Evolutionary conservation across 2,329 filamentous ascomycete species (phyloP), one percentile per base, ranked within the genome.

Genomic region (Colletotrichum magnum): DNA sequence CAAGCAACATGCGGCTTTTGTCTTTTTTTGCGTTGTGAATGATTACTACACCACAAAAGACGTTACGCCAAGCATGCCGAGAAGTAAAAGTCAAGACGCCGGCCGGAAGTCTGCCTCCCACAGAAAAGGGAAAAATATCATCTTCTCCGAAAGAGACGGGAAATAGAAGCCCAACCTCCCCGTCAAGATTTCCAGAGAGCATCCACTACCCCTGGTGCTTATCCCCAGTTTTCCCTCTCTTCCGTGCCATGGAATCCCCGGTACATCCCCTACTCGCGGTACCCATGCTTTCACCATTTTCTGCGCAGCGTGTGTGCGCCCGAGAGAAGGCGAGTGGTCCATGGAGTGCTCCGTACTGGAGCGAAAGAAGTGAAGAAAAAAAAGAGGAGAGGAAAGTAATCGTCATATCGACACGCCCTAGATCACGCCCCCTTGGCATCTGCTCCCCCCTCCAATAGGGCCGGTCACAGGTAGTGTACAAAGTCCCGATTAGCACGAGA

Each of bases 161-260:
- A 64, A 64, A 39, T 64, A 41, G 13, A 16, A 18, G 16, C 45
- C 18, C 18, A n/a, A 16, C 39, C 56, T 51, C 18, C 39, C 18
- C 56, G 5, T 12, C 6, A 43, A 48, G 50, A 54, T 47, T 24
- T 39, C 32, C 4, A 24, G 21, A 24, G 21, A 24, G 21, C 21
- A 24, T 24, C 21, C 21, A 24, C 21, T 24, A 24, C 36, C 64
- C 64, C 18, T 50, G 64, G 16, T 53, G 21, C 47, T 28, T 32
- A 18, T 41, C 56, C 65, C 60, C 65, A 51, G 43, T 63, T 59
- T 50, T 54, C 32, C 32, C 32, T 64, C 47, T 21, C 18, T 64
- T 65, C 45, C 60, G 43, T 68, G 65, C 65, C 54, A 68, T 68
- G 61, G 54, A 48, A 64, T 54, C n/a, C 53, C 41, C 53, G 21